Evolutionary conservation across 208 protist genomes (phyloP).

Genomic region (Acanthamoeba healyi): DNA sequence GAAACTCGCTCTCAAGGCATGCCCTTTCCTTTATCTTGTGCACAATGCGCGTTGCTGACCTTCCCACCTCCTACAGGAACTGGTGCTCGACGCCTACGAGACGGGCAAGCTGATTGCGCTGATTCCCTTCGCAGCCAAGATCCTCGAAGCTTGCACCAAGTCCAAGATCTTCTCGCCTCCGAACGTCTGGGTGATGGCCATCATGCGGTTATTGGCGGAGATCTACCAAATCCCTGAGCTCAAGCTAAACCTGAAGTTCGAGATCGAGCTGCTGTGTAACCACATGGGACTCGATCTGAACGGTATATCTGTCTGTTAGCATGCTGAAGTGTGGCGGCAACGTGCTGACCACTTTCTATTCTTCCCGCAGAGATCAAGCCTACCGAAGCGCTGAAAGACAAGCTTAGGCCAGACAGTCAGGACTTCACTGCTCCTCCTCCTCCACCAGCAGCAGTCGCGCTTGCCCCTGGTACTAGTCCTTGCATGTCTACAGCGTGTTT

Average conservation of each 20-base stretch:
- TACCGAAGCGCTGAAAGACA: constrained; percentile 54
- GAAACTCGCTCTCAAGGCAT: constrained; percentile 95
- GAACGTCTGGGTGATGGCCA: constrained; percentile 98
- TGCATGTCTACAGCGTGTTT: neutral
- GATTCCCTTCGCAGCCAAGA: constrained; percentile 97
- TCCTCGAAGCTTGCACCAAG: constrained; percentile 83
- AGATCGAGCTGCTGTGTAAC: constrained; percentile 95
- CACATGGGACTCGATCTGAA: constrained; percentile 89
- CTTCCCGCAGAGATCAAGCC: constrained; percentile 52
- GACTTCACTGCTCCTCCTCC: constrained; percentile 67
- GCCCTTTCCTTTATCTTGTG: neutral
- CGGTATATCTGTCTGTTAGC: neutral
- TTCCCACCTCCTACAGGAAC: constrained; percentile 82
- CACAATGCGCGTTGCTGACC: neutral
- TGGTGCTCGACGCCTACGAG: constrained; percentile 96
- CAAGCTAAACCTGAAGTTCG: constrained; percentile 98
- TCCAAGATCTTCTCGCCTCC: constrained; percentile 96
- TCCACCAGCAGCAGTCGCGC: neutral
- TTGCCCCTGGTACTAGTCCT: neutral
- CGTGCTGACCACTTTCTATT: neutral
- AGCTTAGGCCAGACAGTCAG: constrained; percentile 8
- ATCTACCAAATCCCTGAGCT: constrained; percentile 97
- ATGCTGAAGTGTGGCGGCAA: neutral
- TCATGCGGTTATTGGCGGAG: constrained; percentile 95
- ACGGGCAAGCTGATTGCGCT: constrained; percentile 96